phyloP scores from a whole-genome alignment of 2,329 filamentous ascomycete genomes.

The Exophiala sp. region DNA sequence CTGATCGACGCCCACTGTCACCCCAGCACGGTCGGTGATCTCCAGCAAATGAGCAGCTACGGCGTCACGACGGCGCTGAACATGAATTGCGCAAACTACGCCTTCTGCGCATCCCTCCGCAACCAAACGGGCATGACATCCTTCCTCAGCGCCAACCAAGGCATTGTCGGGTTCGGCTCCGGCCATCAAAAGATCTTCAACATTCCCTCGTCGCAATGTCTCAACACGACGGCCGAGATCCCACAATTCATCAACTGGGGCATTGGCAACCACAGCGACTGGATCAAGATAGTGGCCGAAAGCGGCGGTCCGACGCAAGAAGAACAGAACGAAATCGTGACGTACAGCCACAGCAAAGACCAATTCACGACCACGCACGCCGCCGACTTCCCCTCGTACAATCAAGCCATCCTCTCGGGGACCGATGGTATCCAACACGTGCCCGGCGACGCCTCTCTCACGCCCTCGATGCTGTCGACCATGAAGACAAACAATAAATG shows the following conservation, averaged over 20 bases:
- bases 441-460: background rate
- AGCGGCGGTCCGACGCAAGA: background rate
- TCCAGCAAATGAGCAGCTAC: conserved; percentile 19
- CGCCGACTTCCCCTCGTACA: background rate
- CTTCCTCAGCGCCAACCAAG: background rate
- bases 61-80: conserved; percentile 27
- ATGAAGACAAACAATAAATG: background rate
- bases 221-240: background rate
- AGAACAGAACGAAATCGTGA: background rate
- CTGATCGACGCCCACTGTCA: conserved; percentile 30
- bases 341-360: background rate
- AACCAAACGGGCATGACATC: background rate
- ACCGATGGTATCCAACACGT: conserved; percentile 4
- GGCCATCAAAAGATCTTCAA: background rate
- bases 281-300: conserved; percentile 3
- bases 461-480: background rate
- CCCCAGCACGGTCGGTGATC: conserved; percentile 5
- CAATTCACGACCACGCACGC: conserved; percentile 1
- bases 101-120: background rate
- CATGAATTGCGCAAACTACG: conserved; percentile 8
- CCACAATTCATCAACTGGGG: background rate
- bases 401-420: background rate
- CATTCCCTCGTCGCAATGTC: background rate
- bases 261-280: background rate
- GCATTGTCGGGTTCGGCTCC: background rate